Evolutionary conservation across 2,329 filamentous ascomycete species (phyloP).

Genomic region (Fusarium incarnatum): DNA sequence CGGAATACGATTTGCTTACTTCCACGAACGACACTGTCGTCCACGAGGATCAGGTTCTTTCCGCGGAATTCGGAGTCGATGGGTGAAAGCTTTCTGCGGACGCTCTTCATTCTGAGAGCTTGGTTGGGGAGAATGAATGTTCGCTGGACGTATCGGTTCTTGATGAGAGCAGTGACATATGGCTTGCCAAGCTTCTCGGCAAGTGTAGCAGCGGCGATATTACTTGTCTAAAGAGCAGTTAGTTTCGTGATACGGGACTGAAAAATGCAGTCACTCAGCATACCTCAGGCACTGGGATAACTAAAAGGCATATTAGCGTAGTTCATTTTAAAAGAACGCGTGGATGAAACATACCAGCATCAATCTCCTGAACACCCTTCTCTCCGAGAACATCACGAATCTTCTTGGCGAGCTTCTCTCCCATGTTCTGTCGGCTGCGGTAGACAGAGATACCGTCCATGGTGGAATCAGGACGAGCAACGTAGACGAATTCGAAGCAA

Average conservation of each 20-base stretch:
- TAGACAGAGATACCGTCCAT: constrained; percentile 93
- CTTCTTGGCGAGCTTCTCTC: constrained; percentile 79
- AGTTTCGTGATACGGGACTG: background rate
- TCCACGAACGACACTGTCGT: constrained; percentile 90
- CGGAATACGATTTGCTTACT: background rate
- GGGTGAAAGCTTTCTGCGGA: constrained; percentile 88
- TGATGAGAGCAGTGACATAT: constrained; percentile 85
- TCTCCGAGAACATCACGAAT: constrained; percentile 75
- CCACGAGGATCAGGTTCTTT: constrained; percentile 84
- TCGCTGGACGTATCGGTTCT: constrained; percentile 89
- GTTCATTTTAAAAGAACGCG: background rate
- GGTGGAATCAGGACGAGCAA: constrained; percentile 81
- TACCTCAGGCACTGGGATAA: constrained; percentile 65
- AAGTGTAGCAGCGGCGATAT: constrained; percentile 81
- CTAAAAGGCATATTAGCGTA: constrained; percentile 17
- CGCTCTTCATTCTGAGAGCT: constrained; percentile 82
- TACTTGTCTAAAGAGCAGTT: constrained; percentile 70
- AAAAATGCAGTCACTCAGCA: background rate
- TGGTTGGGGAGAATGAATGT: constrained; percentile 85
- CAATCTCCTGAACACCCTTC: constrained; percentile 79
- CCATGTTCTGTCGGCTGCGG: constrained; percentile 87
- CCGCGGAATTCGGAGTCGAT: constrained; percentile 87
- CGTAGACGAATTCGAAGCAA: constrained; percentile 70
- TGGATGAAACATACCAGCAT: constrained; percentile 60
- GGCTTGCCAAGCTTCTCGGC: constrained; percentile 81